Evolutionary conservation across 306 rosid genomes (phyloP), one percentile per base, ranked within the genome.

Genomic region (Vigna angularis): DNA sequence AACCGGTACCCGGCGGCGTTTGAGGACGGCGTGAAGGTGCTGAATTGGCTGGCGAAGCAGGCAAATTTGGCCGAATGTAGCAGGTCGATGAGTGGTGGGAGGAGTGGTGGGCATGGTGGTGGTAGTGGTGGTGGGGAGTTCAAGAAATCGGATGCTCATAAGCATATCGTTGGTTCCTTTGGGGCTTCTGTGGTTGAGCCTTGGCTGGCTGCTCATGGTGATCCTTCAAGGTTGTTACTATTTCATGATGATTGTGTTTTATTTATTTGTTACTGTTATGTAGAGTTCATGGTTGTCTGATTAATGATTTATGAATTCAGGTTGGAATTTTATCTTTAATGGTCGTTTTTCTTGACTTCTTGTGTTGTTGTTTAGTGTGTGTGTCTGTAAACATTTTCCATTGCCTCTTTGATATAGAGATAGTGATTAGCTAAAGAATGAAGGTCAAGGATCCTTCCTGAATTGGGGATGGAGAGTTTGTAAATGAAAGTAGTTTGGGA

Each of bases 101-200:
- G 77, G 68, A 42, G 47, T 42, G 47, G 47, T 2, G 47, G 47
- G 12, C 47, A 42, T 42, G 66, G 22, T 70, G 86, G 83, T 1
- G 70, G 74, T 5, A 50, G 49, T 51, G 70, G 70, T 9, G 80
- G 64, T 30, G 64, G 83, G 5, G 97, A 89, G 81, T 89, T 86
- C 32, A 91, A 88, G 83, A 95, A 91, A 83, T 38, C 84, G 0
- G 98, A 88, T 79, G 45, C 30, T 66, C 85, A 86, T 65, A 78
- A 89, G 72, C 97, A 89, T 52, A 92, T 95, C 71, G 93, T 92
- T 56, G 96, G 89, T 73, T 79, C 93, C 0, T 92, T 95, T n/a
- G 98, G 98, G 20, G 97, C 96, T 44, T 85, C 96, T 0, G 83
- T 91, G 83, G 97, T 94, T 9, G 98, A 94, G 88, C 97, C 98